phyloP scores from a whole-genome alignment of 768 basidiomycete species.

The Termitomyces heimii region DNA sequence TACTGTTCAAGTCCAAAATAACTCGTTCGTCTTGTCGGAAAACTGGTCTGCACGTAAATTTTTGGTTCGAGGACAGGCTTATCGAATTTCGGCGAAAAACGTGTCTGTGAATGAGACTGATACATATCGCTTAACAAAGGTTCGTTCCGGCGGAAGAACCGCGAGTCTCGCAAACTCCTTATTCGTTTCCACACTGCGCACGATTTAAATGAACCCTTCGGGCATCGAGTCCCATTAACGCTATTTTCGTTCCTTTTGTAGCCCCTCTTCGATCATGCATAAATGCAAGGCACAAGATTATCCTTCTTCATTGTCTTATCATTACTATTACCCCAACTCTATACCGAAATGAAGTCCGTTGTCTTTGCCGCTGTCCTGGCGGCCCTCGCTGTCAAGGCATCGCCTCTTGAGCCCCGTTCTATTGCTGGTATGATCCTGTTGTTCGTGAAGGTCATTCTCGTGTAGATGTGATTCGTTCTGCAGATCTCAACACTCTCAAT shows the following conservation, averaged over 20 bases:
- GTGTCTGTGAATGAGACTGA: not conserved
- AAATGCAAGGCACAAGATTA: not conserved
- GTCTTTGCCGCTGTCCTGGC: slow-evolving; percentile 4
- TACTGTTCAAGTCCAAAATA: too few species aligned
- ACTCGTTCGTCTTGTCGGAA: too few species aligned
- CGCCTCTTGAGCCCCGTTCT: not conserved
- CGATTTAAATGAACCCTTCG: not conserved
- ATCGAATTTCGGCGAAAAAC: not conserved
- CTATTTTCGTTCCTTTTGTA: slow-evolving; percentile 1
- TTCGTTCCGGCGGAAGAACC: not conserved
- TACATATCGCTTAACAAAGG: not conserved
- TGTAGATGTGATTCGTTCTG: not conserved
- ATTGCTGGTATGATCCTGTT: not conserved
- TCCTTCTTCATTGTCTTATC: not conserved
- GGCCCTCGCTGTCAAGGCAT: not conserved
- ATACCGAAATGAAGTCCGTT: slow-evolving; percentile 9
- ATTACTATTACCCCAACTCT: not conserved
- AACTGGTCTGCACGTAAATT: too few species aligned
- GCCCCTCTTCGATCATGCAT: slow-evolving; percentile 5
- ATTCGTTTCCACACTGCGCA: not conserved
- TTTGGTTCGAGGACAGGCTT: not conserved
- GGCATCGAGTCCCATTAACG: not conserved
- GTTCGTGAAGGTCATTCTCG: not conserved
- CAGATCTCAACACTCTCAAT: slow-evolving; percentile 10
- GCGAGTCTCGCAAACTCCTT: not conserved